These are phyloP conservation scores for Mycena sp. DNA, from an alignment of 1,284 basidiomycete species.

Conservation along the genomic window DNA sequence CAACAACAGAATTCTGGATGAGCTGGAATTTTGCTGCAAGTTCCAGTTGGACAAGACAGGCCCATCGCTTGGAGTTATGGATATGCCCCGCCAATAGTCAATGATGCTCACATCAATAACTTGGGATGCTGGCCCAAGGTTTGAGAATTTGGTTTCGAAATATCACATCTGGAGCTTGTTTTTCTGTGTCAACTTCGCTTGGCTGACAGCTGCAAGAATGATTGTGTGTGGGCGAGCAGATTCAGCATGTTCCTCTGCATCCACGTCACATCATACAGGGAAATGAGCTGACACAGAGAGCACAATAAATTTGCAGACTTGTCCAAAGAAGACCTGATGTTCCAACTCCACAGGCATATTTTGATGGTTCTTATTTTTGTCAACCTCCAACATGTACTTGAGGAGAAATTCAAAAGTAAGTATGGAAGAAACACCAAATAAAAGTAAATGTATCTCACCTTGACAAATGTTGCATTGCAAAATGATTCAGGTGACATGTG, in stretches of 20 bases:
- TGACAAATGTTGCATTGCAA: constrained; percentile 1
- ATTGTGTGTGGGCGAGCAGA: not conserved
- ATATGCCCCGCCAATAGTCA: constrained; percentile 1
- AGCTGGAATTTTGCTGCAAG: constrained; percentile 1
- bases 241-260: not conserved
- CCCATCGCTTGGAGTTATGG: not conserved
- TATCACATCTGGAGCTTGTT: not conserved
- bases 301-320: constrained; percentile 2
- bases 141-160: not conserved
- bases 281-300: not conserved
- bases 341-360: not conserved
- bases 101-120: not conserved
- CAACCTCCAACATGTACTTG: not conserved
- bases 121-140: not conserved
- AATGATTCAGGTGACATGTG: not conserved
- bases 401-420: not conserved
- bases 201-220: not conserved
- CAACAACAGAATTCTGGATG: not conserved
- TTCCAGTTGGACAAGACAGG: not conserved
- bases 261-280: not conserved
- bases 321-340: not conserved
- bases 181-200: not conserved
- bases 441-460: not conserved
- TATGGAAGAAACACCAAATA: not conserved
- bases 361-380: not conserved